phyloP scores from a whole-genome alignment of 2,329 filamentous ascomycete genomes.

The Chaetomium olivaceum region DNA sequence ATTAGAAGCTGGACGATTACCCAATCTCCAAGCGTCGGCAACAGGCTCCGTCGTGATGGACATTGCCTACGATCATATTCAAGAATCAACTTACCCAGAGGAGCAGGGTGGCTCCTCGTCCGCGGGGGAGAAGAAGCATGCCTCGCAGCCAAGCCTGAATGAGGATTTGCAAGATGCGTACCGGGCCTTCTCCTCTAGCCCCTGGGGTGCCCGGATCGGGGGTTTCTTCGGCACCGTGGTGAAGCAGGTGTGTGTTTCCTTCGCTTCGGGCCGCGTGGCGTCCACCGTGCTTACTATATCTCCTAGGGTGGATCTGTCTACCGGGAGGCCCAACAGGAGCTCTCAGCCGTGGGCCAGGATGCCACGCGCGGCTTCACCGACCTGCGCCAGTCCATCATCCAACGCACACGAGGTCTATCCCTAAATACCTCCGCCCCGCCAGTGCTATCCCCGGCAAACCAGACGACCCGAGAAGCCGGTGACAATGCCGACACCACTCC shows the following conservation, averaged over 20 bases:
- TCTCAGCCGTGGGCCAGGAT: conserved; percentile 74
- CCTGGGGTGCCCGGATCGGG: conserved; percentile 86
- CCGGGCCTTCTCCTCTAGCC: conserved; percentile 85
- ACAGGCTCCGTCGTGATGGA: conserved; percentile 64
- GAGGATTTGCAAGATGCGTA: conserved; percentile 93
- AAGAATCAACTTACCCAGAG: conserved; percentile 73
- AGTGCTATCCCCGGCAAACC: conserved; percentile 30
- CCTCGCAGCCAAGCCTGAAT: conserved; percentile 64
- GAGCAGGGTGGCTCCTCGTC: conserved; percentile 43
- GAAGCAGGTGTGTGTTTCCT: conserved; percentile 67
- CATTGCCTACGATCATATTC: conserved; percentile 94
- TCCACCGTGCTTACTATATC: conserved; percentile 2
- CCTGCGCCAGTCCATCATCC: conserved; percentile 67
- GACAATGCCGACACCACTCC: conserved; percentile 46
- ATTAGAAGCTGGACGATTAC: neutral
- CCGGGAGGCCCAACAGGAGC: conserved; percentile 83
- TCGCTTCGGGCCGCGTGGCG: neutral
- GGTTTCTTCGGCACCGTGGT: conserved; percentile 89
- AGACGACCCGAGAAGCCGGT: conserved; percentile 36
- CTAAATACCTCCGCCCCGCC: conserved; percentile 50
- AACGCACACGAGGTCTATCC: conserved; percentile 72
- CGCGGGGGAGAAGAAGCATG: conserved; percentile 45
- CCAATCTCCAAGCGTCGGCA: neutral
- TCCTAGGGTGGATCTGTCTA: conserved; percentile 75
- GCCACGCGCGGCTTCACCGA: conserved; percentile 78